A percentile compares a stretch with the other conserved stretches of the same genome.
phyloP scores from a whole-genome alignment of 2,329 filamentous ascomycete genomes.

The Aureobasidium sp. region DNA sequence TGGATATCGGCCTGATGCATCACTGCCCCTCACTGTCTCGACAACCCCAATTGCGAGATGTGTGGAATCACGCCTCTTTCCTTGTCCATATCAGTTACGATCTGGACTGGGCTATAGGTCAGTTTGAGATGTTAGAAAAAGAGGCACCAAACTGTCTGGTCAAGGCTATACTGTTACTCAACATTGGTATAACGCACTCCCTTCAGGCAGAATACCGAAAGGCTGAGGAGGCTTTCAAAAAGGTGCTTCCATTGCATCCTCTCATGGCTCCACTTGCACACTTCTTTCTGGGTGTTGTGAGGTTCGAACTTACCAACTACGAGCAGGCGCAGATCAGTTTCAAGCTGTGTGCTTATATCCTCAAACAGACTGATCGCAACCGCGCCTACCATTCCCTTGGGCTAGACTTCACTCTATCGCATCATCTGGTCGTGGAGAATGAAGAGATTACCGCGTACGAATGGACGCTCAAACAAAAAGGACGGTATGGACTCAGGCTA shows the following conservation, averaged over 20 bases:
- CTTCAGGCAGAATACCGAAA: conserved; percentile 25
- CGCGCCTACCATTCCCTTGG: not conserved
- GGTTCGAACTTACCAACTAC: conserved; percentile 22
- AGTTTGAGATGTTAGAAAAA: conserved; percentile 23
- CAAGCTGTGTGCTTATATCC: conserved; percentile 1
- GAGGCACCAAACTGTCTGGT: conserved; percentile 17
- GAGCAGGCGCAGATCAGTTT: conserved; percentile 11
- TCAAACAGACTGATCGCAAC: not conserved
- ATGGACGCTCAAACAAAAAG: conserved; percentile 6
- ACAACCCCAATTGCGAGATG: conserved; percentile 18
- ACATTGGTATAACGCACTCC: conserved; percentile 26
- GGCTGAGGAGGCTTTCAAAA: conserved; percentile 22
- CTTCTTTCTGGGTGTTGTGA: conserved; percentile 26
- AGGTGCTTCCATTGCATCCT: conserved; percentile 15
- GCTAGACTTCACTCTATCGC: not conserved
- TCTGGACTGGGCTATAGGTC: conserved; percentile 26
- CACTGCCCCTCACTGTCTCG: not conserved
- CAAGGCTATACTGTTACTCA: conserved; percentile 23
- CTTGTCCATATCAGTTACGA: conserved; percentile 27
- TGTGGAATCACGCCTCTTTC: conserved; percentile 30
- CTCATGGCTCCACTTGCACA: conserved; percentile 14
- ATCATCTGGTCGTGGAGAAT: not conserved
- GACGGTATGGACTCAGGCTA: not conserved
- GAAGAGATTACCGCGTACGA: conserved; percentile 1
- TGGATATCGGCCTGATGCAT: not conserved